Evolutionary conservation across 1,284 basidiomycete genomes (phyloP).

Genomic region (Agaricales sp.): DNA sequence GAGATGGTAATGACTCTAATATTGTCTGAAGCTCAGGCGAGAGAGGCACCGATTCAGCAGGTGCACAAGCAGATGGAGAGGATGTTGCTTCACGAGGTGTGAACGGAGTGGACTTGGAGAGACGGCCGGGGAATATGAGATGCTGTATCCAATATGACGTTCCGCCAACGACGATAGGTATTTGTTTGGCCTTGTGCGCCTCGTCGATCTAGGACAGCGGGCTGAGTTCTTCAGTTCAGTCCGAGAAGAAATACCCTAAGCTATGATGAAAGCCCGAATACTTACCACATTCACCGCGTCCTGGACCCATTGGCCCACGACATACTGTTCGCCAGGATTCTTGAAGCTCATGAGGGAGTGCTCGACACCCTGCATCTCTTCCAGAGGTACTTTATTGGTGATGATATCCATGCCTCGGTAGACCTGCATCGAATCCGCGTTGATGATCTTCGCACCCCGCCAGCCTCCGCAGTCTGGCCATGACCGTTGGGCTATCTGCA

Average conservation of each 20-base stretch:
- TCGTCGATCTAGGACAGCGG: conserved; percentile 64
- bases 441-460: conserved; percentile 70
- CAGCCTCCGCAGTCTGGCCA: conserved; percentile 26
- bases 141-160: conserved; percentile 98
- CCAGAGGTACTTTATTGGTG: conserved; percentile 84
- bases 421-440: conserved; percentile 97
- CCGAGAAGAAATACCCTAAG: conserved; percentile 1
- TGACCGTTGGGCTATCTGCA: conserved; percentile 31
- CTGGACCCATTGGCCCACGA: conserved; percentile 78
- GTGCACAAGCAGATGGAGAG: conserved; percentile 10
- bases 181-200: conserved; percentile 44
- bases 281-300: conserved; percentile 64
- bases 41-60: conserved; percentile 14
- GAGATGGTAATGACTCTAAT: conserved; percentile 33
- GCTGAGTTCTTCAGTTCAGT: conserved; percentile 2
- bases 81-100: conserved; percentile 1
- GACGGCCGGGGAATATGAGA: conserved; percentile 69
- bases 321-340: conserved; percentile 76
- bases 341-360: conserved; percentile 90
- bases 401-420: conserved; percentile 92
- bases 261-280: conserved; percentile 9
- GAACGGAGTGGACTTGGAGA: conserved; percentile 18
- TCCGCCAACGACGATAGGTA: conserved; percentile 91
- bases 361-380: conserved; percentile 73
- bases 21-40: conserved; percentile 26